Base-by-base conservation (phyloP, 2,329 filamentous ascomycete genomes). In the Emergomyces pasteurianus region DNA sequence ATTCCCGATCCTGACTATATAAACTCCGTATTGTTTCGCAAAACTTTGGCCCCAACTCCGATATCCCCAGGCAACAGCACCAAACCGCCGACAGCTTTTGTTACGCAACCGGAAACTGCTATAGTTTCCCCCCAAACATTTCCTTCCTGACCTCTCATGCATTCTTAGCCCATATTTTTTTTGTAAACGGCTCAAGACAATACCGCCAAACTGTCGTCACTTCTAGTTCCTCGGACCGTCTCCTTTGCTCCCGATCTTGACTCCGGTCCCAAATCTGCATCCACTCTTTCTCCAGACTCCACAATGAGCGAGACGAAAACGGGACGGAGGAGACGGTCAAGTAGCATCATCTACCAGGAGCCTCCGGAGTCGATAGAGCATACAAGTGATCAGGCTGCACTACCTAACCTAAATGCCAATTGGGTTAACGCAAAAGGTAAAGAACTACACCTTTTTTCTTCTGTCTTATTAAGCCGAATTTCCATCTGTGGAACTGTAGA, bases 391-490 rank as follows among this genome's bases (percentile, higher is more conserved):
- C 94, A 97, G 81, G 89, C 91, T 61, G 89, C 90, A 43, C 81
- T 96, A 68, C 94, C 94, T 58, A 99, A 99, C 72, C 79, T 96
- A 72, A 99, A 99, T 77, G 91, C 94, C 68, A 90, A 96, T 78
- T 99, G 94, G 94, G 95, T 96, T 67, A 97, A 97, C 77, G 90
- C 92, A 71, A 99, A 99, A 85, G 94, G 94, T 97, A 79, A 78
- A 83, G 69, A 52, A 36, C 9, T 50, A 38, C 31, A 21, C 46
- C 36, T 52, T 53, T 57, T 40, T 52, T 56, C 10, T 31, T 7
- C 31, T 31, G 10, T 14, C 8, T 42, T 23, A 16, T n/a, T 31
- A 31, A 3, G 23, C 16, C 38, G 40, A 18, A 31, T 43, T 46
- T 34, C 55, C 16, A n/a, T 31, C 46, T 34, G 54, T 56, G 55